Conservation (phyloP, 1,284 basidiomycete genomes). For the Gomphus bonarii region DNA sequence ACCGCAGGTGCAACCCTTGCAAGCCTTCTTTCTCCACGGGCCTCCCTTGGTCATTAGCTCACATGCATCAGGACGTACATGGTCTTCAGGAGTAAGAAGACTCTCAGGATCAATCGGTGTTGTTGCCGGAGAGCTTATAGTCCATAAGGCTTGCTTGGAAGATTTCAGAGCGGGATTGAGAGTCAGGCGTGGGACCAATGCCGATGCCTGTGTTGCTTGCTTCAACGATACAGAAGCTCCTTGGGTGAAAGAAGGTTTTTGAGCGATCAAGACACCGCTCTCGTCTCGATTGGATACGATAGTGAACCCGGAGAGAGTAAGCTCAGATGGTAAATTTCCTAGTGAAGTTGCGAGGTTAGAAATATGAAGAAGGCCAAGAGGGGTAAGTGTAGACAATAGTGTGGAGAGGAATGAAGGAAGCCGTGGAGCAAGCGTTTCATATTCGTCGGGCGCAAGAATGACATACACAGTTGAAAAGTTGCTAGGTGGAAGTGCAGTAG, state of each 20-base stretch:
- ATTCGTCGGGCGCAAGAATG: conserved; percentile 49
- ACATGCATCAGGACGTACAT: conserved; percentile 57
- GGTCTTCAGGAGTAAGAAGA: conserved; percentile 66
- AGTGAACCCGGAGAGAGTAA: conserved; percentile 53
- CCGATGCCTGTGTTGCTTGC: conserved; percentile 19
- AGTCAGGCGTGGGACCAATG: conserved; percentile 37
- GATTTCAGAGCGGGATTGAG: conserved; percentile 46
- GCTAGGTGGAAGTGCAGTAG: conserved; percentile 43
- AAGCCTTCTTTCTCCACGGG: conserved; percentile 76
- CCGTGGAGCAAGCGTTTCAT: conserved; percentile 40
- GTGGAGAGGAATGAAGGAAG: conserved; percentile 48
- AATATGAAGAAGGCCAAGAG: conserved; percentile 59
- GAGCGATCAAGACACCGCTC: conserved; percentile 44
- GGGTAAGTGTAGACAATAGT: conserved; percentile 44
- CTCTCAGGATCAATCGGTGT: conserved; percentile 69
- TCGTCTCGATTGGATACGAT: conserved; percentile 32
- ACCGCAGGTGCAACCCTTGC: conserved; percentile 91
- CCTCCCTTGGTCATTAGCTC: conserved; percentile 43
- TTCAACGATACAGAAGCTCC: conserved; percentile 25
- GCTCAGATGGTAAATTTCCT: conserved; percentile 39
- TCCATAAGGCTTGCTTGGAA: conserved; percentile 73
- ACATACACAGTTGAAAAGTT: conserved; percentile 58
- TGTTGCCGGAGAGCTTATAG: conserved; percentile 48
- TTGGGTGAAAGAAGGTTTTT: conserved; percentile 46
- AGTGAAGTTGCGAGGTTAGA: conserved; percentile 39